Percentiles rank a stretch among this genome's conserved stretches.
These are phyloP conservation scores for Raphanus sativus DNA, from an alignment of 345 rosid species.

Conservation along the genomic window DNA sequence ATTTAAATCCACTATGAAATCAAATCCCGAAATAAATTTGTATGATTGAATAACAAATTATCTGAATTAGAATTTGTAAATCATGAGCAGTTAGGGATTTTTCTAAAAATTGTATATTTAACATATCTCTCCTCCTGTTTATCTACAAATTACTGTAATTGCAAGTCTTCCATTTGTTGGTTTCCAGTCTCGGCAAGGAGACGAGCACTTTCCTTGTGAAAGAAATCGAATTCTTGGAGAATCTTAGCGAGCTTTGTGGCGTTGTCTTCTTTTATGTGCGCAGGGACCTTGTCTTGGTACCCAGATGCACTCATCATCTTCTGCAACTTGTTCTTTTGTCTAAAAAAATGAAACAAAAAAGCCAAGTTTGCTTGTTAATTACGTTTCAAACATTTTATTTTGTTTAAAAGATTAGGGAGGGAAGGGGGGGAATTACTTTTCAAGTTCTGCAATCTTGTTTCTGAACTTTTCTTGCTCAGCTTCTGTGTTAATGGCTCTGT, in stretches of 20 bases:
- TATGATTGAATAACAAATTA: too few species aligned
- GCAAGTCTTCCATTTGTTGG: background rate
- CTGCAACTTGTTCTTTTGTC: conserved; percentile 9
- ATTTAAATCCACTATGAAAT: too few species aligned
- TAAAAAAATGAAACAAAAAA: background rate
- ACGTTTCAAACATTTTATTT: background rate
- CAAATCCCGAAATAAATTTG: too few species aligned
- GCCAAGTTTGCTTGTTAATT: background rate
- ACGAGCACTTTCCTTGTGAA: background rate
- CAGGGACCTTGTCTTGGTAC: conserved; percentile 12
- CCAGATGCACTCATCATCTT: background rate
- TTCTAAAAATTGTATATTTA: too few species aligned
- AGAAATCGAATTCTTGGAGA: background rate
- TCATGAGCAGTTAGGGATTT: too few species aligned
- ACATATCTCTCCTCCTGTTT: too few species aligned
- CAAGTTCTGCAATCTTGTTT: conserved; percentile 65
- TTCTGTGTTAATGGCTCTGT: conserved; percentile 58
- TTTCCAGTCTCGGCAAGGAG: background rate
- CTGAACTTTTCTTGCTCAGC: conserved; percentile 69
- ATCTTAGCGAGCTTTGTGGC: background rate
- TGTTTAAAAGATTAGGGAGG: background rate
- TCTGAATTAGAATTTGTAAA: too few species aligned
- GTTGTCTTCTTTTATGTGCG: conserved; percentile 2
- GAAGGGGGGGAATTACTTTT: conserved; percentile 35
- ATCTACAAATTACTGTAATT: too few species aligned